Base-by-base conservation (phyloP, 108 stramenopile species). In the Conticribra guillardii region DNA sequence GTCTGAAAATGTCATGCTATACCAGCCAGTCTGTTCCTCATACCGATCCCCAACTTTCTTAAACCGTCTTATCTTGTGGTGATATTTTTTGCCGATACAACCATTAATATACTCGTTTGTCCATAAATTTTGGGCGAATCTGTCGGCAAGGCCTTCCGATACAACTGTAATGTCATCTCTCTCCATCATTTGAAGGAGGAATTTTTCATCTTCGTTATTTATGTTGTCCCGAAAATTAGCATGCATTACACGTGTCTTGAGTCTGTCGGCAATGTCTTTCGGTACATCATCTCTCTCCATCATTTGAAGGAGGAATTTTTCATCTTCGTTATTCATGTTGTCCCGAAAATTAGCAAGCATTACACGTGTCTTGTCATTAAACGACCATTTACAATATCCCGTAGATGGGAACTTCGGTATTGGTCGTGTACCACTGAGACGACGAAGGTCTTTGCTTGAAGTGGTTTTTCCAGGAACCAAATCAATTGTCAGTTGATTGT, bases 121-220 rank as follows among this genome's bases (percentile, higher is more conserved):
- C 86, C 86, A 89, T 2, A 84, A n/a, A 2, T 73, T 54, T 23
- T 60, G 52, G 19, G 79, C 66, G 24, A 73, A 45, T 19, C 49
- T 48, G 45, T 81, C 81, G 5, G 82, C 48, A 18, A 89, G 62
- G 9, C 88, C 91, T 37, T 86, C 71, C 16, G 77, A 79, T 24
- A 92, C 69, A 14, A 91, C 81, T 15, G 88, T 84, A 16, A 91
- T 72, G 49, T 91, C 88, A 54, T 84, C 74, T 58, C 88, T 45
- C 53, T 89, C 90, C 82, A 87, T 80, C 78, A 89, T 86, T 32
- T 66, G 22, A 18, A 89, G 57, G 22, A 91, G 71, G 56, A 85
- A 88, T 2, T 44, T 18, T 54, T 84, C 61, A 59, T 88, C 87
- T 32, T 67, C 72, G 5, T 17, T 33, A 45, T 29, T 33, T 5